Conservation (phyloP, 768 basidiomycete species). For the Rickenella mellea region DNA sequence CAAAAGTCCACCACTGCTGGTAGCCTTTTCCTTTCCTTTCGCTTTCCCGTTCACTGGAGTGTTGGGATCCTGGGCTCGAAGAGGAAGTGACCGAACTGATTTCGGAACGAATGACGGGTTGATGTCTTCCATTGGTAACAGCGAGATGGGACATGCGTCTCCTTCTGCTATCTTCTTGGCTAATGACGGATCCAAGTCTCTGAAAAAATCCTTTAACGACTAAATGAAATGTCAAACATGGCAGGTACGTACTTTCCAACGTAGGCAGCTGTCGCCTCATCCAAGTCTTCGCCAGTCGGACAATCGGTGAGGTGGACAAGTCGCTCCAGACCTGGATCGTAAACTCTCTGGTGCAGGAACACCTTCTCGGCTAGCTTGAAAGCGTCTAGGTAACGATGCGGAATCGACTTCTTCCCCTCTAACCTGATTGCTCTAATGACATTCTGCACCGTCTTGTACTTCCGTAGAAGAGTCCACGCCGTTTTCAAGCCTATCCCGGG, state of each 20-base stretch:
- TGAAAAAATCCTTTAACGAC: conserved; percentile 20
- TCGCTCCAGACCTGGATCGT: conserved; percentile 55
- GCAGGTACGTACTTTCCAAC: conserved; percentile 50
- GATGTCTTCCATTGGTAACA: conserved; percentile 68
- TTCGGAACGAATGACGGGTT: conserved; percentile 55
- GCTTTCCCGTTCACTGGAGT: conserved; percentile 14
- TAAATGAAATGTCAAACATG: background rate
- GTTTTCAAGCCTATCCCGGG: conserved; percentile 91
- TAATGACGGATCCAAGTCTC: conserved; percentile 51
- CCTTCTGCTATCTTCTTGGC: conserved; percentile 64
- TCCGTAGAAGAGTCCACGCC: conserved; percentile 71
- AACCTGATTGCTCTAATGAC: conserved; percentile 64
- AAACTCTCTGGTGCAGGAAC: conserved; percentile 89
- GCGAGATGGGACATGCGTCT: conserved; percentile 60
- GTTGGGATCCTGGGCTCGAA: conserved; percentile 15
- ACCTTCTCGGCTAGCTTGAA: conserved; percentile 84
- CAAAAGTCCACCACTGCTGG: conserved; percentile 32
- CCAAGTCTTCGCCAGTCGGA: conserved; percentile 43
- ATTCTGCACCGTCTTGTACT: conserved; percentile 80
- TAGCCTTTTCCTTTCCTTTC: conserved; percentile 41
- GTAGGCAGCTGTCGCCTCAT: conserved; percentile 55
- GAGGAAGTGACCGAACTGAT: conserved; percentile 33
- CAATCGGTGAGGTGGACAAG: conserved; percentile 64
- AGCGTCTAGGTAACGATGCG: conserved; percentile 60
- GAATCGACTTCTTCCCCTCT: conserved; percentile 81